Percentiles rank a stretch among this genome's conserved stretches.
Evolutionary conservation across 176 grass and related monocot genomes (phyloP).

Genomic region (Carex parvula): DNA sequence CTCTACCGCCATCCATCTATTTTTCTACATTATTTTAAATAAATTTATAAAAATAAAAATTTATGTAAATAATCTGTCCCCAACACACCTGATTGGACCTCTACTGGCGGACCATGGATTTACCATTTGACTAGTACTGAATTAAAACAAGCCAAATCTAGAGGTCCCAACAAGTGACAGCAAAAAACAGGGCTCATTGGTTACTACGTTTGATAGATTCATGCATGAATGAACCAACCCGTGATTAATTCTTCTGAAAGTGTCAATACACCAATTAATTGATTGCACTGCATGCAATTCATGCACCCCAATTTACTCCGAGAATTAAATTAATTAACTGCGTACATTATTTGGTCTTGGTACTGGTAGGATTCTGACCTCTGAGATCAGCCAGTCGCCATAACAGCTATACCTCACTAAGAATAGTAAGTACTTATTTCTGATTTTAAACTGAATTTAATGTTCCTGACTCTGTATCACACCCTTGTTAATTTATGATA

Average conservation of each 20-base stretch:
- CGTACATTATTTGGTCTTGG: slow-evolving; percentile 6
- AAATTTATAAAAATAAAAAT: no score
- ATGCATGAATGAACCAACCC: background rate
- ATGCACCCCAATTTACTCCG: slow-evolving; percentile 20
- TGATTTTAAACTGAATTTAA: background rate
- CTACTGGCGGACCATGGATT: background rate
- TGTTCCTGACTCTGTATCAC: background rate
- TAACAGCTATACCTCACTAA: background rate
- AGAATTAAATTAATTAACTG: background rate
- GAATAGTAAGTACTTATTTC: background rate
- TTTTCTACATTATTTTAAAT: no score
- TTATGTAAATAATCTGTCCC: background rate
- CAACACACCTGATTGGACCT: background rate
- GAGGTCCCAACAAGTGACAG: slow-evolving; percentile 11
- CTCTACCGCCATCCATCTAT: no score
- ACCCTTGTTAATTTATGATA: background rate
- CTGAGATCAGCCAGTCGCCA: no score
- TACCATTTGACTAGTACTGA: background rate
- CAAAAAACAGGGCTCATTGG: background rate
- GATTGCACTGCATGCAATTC: background rate
- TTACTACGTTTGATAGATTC: background rate
- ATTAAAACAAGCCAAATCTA: background rate
- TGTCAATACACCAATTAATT: background rate
- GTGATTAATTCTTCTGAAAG: background rate
- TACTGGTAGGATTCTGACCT: background rate